Base-by-base conservation (phyloP, 176 grass and related monocot species). In the Pharus latifolius region DNA sequence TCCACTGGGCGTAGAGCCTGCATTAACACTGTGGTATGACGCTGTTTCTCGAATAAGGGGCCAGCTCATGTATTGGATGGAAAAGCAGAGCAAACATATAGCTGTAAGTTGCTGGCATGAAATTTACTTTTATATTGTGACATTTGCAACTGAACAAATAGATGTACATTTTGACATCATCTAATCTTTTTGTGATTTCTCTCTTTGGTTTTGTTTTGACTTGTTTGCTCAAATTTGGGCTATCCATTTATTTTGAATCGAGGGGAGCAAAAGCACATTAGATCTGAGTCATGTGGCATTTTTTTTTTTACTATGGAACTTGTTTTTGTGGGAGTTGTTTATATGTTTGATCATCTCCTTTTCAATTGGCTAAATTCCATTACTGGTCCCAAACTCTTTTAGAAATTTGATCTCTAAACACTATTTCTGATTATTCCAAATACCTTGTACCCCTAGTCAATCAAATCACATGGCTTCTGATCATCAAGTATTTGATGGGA, bases 61-160 rank as follows among this genome's bases (percentile, higher is more conserved):
- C n/a, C 84, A 76, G 44, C 86, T 98, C 46, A 85, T 87, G 79
- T 74, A 88, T 82, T 98, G 89, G 95, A 93, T 98, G 83, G 95
- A 98, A 20, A 98, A 98, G 73, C 89, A 92, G 71, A 98, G 75
- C 84, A 98, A 98, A 63, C 95, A 98, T 65, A 77, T 93, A 77
- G 74, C 90, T 75, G 95, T 96, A 86, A 96, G 88, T 92, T 75
- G 37, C 56, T 81, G 38, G 18, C 60, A 79, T 59, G 19, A 26
- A 51, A 64, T 64, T 71, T 78, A 37, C 19, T 70, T 63, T 43
- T 63, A 15, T 67, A 25, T 8, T 46, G 14, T 24, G 29, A 17
- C 52, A 55, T 63, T 49, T 59, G 12, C 41, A 44, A 25, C 10
- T 3, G 31, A 17, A 56, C n/a, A 72, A 73, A 60, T 3, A 25